phyloP scores from a whole-genome alignment of 768 basidiomycete species.

The Hygrophorus pudorinus region DNA sequence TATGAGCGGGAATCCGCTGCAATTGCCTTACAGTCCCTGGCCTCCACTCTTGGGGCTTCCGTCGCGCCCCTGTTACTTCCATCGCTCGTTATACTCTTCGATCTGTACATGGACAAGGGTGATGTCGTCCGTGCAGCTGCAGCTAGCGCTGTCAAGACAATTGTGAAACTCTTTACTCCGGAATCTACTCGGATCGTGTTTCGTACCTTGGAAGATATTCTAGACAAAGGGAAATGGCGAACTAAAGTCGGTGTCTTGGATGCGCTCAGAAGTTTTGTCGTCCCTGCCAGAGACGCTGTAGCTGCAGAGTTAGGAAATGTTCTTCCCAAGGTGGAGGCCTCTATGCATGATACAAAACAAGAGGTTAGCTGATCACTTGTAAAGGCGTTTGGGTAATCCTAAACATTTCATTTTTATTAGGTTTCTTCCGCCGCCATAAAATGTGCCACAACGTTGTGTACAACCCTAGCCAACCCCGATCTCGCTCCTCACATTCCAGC shows the following conservation, averaged over 20 bases:
- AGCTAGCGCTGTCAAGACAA: slow-evolving; percentile 68
- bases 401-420: slow-evolving; percentile 26
- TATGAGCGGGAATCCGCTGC: slow-evolving; percentile 84
- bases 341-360: slow-evolving; percentile 95
- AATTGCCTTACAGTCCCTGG: slow-evolving; percentile 69
- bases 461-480: slow-evolving; percentile 89
- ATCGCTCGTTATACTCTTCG: slow-evolving; percentile 68
- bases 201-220: slow-evolving; percentile 55
- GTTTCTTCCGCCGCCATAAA: slow-evolving; percentile 82
- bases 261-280: slow-evolving; percentile 67
- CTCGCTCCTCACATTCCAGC: slow-evolving; percentile 79
- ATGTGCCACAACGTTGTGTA: slow-evolving; percentile 82
- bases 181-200: slow-evolving; percentile 69
- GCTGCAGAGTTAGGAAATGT: slow-evolving; percentile 75
- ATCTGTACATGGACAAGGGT: slow-evolving; percentile 89
- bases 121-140: slow-evolving; percentile 83
- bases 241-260: slow-evolving; percentile 91
- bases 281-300: slow-evolving; percentile 59
- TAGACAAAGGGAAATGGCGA: slow-evolving; percentile 88
- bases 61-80: slow-evolving; percentile 67
- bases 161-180: slow-evolving; percentile 76
- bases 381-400: neutral
- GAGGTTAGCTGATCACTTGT: slow-evolving; percentile 46
- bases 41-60: slow-evolving; percentile 57
- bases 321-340: slow-evolving; percentile 77